Evolutionary conservation across 108 stramenopile genomes (phyloP), one percentile per base, ranked within the genome.

Genomic region (Phaeodactylum tricornutum): DNA sequence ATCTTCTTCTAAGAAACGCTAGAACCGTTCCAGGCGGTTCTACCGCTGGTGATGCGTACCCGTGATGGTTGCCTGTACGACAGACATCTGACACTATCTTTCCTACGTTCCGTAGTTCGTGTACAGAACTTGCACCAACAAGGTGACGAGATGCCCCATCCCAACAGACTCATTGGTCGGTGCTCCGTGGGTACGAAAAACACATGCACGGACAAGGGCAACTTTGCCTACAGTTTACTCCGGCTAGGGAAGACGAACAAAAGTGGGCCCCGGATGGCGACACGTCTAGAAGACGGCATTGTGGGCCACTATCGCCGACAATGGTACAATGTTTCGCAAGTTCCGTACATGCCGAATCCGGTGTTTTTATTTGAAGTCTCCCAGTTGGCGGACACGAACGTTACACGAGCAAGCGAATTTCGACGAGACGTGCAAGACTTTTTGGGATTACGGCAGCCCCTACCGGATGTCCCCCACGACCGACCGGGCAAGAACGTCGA

Each of bases 331-430:
- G n/a, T n/a, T 3, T 26, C 44, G 4, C 5, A 2, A 3, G 9
- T 45, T 3, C 32, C 44, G 2, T n/a, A 15, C 20, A 20, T 44
- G 2, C 62, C 62, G n/a, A 63, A 63, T 55, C 54, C 54, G 21
- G 34, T 63, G 4, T 63, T 63, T 43, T 43, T 63, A 9, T 43
- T 34, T 20, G 62, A 63, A 17, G 37, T 46, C 4, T 3, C 41
- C 16, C 62, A 57, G 39, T 19, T 57, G 32, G 14, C 27, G n/a
- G 56, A 57, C 35, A 34, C 12, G 7, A 29, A 52, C 25, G 31
- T 33, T 5, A 15, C 35, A 8, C 21, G 49, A 2, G 47, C 14
- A 9, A 30, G 14, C 1, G 38, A 19, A 20, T 65, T 65, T 50
- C 56, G 55, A 16, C 12, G 37, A 14, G 64, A 65, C 37, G 7